Evolutionary conservation across 192 early-diverging fungal species (phyloP), one percentile per base, ranked within the genome.

Genomic region (Entophlyctis helioformis): DNA sequence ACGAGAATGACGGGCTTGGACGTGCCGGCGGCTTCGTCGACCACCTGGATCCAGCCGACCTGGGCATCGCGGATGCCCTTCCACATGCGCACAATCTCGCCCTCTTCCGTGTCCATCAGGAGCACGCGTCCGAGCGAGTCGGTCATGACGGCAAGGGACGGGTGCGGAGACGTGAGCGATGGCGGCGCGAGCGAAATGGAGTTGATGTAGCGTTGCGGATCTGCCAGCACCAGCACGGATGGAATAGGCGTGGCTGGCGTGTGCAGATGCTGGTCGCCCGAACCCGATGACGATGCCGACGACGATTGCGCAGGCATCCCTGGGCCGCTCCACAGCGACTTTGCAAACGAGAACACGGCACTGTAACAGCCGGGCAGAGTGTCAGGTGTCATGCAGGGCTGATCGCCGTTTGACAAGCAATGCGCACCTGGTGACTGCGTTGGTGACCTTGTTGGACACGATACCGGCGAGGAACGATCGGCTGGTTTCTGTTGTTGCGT

Each of bases 61-160:
- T 72, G 60, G 4, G 81, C 83, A 20, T 78, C 80, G 32, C 84
- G 58, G 24, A 80, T 53, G 10, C 84, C 84, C 50, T 86, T 86
- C 69, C 67, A 81, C 59, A 86, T 79, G 12, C 74, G 57, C 19
- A 82, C 59, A 19, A 85, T 75, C 34, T 78, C 66, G n/a, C 70
- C 73, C 22, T 71, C 66, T 16, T 69, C 66, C 8, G 80, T 24
- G 50, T 85, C 81, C 21, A 82, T 56, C 32, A 86, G 36, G 22
- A 82, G 63, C 0, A 85, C 79, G 16, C 84, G 70, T 9, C 84
- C 84, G 1, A 84, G 51, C 1, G 60, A 64, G 50, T 85, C 83
- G 3, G 69, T 72, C 50, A 82, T 57, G 1, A 69, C 83, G 1
- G 74, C 81, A 7, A 80, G 47, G 21, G 56, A 16, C 23, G 61